Conservation (phyloP, 257 asterid genomes). For the Echium plantagineum region DNA sequence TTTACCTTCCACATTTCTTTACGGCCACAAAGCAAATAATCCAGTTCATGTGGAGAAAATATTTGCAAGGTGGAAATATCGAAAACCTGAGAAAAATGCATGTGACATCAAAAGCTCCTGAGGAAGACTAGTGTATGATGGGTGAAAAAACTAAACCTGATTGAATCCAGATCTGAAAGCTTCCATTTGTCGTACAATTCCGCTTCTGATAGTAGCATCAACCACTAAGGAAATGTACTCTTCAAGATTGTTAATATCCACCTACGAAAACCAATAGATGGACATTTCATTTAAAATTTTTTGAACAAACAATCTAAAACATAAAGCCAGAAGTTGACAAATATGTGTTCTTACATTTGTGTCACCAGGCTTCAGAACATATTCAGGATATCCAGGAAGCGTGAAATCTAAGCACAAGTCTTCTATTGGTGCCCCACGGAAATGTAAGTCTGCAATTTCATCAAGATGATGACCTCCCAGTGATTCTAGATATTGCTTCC, state of each 20-base stretch:
- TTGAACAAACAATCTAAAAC: slow-evolving; percentile 1
- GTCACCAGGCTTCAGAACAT: too few relatives aligned
- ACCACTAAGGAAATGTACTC: slow-evolving; percentile 76
- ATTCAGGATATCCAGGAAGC: slow-evolving; percentile 88
- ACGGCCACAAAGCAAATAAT: slow-evolving; percentile 91
- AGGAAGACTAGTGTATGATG: neutral
- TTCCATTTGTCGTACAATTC: slow-evolving; percentile 75
- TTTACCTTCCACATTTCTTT: slow-evolving; percentile 94
- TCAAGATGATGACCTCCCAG: slow-evolving; percentile 36
- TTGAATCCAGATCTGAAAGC: slow-evolving; percentile 95
- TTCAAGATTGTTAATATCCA: slow-evolving; percentile 62
- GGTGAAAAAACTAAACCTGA: slow-evolving; percentile 39
- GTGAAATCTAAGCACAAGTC: slow-evolving; percentile 93
- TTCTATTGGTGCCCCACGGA: slow-evolving; percentile 70
- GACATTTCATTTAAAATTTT: neutral
- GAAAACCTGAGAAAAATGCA: slow-evolving; percentile 49
- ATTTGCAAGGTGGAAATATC: slow-evolving; percentile 81
- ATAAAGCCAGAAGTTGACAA: neutral
- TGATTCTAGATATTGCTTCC: slow-evolving; percentile 58
- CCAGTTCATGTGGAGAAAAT: slow-evolving; percentile 87
- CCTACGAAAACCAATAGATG: slow-evolving; percentile 33
- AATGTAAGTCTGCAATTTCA: slow-evolving; percentile 29
- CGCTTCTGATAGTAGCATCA: slow-evolving; percentile 75
- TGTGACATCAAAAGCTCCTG: too few relatives aligned
- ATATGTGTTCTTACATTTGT: slow-evolving; percentile 37